Base-by-base conservation (phyloP, 192 early-diverging fungal genomes). In the Glomus cerebriforme region DNA sequence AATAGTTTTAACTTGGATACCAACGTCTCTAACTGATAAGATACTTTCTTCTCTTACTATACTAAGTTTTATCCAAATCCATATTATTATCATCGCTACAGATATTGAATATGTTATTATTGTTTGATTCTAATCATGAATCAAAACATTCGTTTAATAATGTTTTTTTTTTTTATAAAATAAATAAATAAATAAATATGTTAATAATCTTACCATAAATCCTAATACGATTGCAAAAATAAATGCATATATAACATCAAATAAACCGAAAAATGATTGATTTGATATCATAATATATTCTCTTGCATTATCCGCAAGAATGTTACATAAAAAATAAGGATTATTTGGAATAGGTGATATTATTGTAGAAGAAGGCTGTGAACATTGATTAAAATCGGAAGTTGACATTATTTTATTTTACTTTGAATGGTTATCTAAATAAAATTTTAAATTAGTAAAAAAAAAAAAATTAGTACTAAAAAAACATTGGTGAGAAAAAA, bases 1-100 rank as follows among this genome's bases (percentile, higher is more conserved):
- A 2, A 81, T 82, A 1, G 92, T 90, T 65, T 89, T 88, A 47
- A 92, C 87, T 59, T 93, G 90, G 9, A 93, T 80, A 0, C 93
- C 93, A n/a, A 94, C 82, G 74, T 92, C 85, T 10, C 88, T 82
- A 7, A 95, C 88, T 7, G 90, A 85, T 19, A 93, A 81, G 10
- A 94, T 85, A 10, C 87, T 90, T 78, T 94, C 93, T 83, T 82
- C 66, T 75, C 80, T 82, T n/a, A 84, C 79, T 24, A 68, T 78
- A 29, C 39, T 82, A 31, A 74, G n/a, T 62, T 84, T 84, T 68
- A 72, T 65, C 70, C 82, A 79, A 29, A 82, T 32, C 81, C 81
- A 82, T 32, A 73, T 37, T 24, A 37, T 64, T 12, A 65, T 15
- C 59, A 64, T 27, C 22, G 39, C 32, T 13, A 62, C 26, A 59